phyloP scores from a whole-genome alignment of 345 rosid genomes.

The Hirschfeldia incana region DNA sequence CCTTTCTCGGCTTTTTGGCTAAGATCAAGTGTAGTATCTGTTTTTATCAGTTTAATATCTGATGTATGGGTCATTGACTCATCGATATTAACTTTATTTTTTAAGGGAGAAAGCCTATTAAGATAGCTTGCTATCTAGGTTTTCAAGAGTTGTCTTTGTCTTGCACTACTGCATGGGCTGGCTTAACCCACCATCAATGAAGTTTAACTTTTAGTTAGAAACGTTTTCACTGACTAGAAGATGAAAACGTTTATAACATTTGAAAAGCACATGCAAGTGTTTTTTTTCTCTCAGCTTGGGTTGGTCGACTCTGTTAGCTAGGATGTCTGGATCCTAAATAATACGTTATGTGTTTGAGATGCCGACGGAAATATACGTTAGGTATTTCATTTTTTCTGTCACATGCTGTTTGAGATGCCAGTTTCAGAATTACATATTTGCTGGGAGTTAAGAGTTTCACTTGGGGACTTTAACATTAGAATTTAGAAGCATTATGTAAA shows the following conservation, averaged over 20 bases:
- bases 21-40: conserved; percentile 70
- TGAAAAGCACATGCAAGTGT: no score
- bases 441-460: neutral
- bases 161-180: conserved; percentile 38
- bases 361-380: neutral
- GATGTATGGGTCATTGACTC: conserved; percentile 42
- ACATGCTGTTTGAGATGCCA: no score
- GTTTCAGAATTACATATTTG: no score
- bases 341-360: neutral
- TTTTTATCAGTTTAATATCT: conserved; percentile 71
- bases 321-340: neutral
- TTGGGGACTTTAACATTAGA: no score
- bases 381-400: no score
- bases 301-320: neutral
- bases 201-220: neutral
- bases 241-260: no score
- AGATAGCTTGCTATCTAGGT: conserved; percentile 37
- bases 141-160: conserved; percentile 23
- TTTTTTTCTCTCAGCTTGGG: no score
- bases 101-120: neutral
- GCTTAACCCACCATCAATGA: conserved; percentile 25
- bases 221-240: neutral
- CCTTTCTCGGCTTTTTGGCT: conserved; percentile 78
- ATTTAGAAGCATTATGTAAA: no score
- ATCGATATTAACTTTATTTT: conserved; percentile 39